Base-by-base conservation (phyloP, 805 yeast species). In the Isabelozyma heimii region DNA sequence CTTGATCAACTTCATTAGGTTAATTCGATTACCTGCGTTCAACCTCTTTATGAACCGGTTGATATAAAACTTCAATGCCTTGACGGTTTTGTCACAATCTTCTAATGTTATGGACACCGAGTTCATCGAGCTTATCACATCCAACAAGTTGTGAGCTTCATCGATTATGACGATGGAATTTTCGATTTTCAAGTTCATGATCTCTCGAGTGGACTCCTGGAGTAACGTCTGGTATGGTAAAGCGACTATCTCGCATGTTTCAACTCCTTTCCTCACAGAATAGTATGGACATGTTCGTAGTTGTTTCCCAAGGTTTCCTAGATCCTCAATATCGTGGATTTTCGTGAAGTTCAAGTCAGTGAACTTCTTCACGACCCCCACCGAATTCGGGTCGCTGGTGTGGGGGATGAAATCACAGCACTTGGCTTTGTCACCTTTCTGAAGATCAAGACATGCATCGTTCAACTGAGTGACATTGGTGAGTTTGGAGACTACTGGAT, bases 141-240 rank as follows among this genome's bases (percentile, higher is more conserved):
- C 97, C 27, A 90, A 61, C 40, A 91, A 68, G 61, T 91, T 91
- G 61, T 91, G 98, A 0, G 97, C 97, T 62, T 91, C 98, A 63
- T 91, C 98, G 26, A 91, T 84, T 5, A 92, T 79, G 0, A 92
- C 82, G 2, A 91, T 77, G 0, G 91, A 76, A 48, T 82, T 79
- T 46, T 77, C 76, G 8, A 91, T 58, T 39, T 83, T 75, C 5
- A 91, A 60, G 1, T 81, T 80, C 40, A 91, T 60, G 0, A 82
- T 71, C 5, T 75, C 75, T 55, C 97, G 72, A 0, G 94, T 70
- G 7, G 75, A 71, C 10, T 75, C 75, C 51, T 85, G 87, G 0
- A 89, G 68, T 12, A 91, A 63, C 52, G 89, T 72, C 57, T 91
- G 97, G 57, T 91, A 91, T 0, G 98, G 97, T 40, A 92, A 70